Conservation (phyloP, 352 stramenopile genomes). For the Phytophthora idaei region DNA sequence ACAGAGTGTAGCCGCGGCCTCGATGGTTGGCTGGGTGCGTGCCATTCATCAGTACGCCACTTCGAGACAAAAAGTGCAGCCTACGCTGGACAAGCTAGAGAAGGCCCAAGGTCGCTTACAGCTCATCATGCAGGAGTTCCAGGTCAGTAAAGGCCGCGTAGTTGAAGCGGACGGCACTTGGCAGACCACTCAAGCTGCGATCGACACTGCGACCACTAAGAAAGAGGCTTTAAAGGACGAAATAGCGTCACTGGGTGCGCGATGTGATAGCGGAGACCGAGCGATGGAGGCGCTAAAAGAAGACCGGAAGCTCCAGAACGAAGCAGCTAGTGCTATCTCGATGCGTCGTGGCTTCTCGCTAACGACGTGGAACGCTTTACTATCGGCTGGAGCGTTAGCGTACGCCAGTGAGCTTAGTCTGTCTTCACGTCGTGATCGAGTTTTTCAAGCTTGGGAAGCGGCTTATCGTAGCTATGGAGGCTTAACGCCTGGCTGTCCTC, state of each 20-base stretch:
- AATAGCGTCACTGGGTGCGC: conserved; percentile 33
- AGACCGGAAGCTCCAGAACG: conserved; percentile 35
- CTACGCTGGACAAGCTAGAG: conserved; percentile 71
- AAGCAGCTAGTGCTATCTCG: conserved; percentile 18
- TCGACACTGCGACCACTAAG: conserved; percentile 32
- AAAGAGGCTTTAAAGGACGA: conserved; percentile 41
- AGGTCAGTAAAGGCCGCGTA: conserved; percentile 70
- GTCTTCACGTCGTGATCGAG: conserved; percentile 4
- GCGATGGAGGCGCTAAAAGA: conserved; percentile 47
- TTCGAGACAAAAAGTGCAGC: conserved; percentile 52
- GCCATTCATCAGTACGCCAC: conserved; percentile 72
- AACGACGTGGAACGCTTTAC: conserved; percentile 57
- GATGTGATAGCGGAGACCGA: conserved; percentile 36
- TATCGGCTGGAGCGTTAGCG: conserved; percentile 45
- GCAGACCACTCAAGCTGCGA: conserved; percentile 27
- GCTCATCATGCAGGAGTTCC: conserved; percentile 67
- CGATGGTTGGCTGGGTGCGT: conserved; percentile 79
- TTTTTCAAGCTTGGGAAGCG: conserved; percentile 31
- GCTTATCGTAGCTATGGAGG: conserved; percentile 29
- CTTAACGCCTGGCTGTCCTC: conserved; percentile 29
- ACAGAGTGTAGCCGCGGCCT: conserved; percentile 76
- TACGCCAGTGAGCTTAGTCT: conserved; percentile 38
- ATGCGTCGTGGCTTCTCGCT: conserved; percentile 36
- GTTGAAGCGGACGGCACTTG: conserved; percentile 50
- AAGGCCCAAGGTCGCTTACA: conserved; percentile 55